Evolutionary conservation across 1,284 basidiomycete genomes (phyloP).

Genomic region (Amylostereum areolatum): DNA sequence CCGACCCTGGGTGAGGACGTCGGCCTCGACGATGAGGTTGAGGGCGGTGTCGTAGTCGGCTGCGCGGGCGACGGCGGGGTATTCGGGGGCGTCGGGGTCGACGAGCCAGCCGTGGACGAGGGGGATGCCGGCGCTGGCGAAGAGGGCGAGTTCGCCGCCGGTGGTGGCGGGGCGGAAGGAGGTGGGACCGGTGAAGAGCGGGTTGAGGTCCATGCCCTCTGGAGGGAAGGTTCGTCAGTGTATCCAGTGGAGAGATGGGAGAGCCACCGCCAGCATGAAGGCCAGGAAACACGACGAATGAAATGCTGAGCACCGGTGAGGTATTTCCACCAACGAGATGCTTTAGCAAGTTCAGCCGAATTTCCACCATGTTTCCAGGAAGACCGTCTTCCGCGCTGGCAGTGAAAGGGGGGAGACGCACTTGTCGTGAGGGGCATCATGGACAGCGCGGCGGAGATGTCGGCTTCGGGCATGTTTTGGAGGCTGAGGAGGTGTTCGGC

Average conservation of each 20-base stretch:
- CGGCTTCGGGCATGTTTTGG: constrained; percentile 52
- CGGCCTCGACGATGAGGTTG: constrained; percentile 69
- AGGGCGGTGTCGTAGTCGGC: constrained; percentile 70
- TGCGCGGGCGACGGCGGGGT: constrained; percentile 42
- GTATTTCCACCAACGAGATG: no score
- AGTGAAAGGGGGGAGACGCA: constrained; percentile 31
- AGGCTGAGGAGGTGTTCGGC: constrained; percentile 75
- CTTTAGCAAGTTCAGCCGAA: no score
- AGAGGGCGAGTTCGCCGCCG: constrained; percentile 75
- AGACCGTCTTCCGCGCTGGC: no score
- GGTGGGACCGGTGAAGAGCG: constrained; percentile 63
- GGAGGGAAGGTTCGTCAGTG: constrained; percentile 1
- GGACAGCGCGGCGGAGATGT: constrained; percentile 73
- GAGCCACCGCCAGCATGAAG: no score
- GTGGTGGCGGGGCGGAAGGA: constrained; percentile 60
- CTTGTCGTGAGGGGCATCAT: constrained; percentile 82
- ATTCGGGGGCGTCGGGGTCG: constrained; percentile 65
- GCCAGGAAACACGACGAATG: no score
- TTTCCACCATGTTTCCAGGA: no score
- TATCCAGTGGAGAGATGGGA: constrained; percentile 1
- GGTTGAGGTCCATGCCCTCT: constrained; percentile 87
- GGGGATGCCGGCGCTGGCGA: constrained; percentile 73
- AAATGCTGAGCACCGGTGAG: no score
- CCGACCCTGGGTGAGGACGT: constrained; percentile 61
- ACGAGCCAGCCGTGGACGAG: constrained; percentile 93